These are phyloP conservation scores for Prunus mira DNA, from an alignment of 306 rosid genomes.

Conservation along the genomic window DNA sequence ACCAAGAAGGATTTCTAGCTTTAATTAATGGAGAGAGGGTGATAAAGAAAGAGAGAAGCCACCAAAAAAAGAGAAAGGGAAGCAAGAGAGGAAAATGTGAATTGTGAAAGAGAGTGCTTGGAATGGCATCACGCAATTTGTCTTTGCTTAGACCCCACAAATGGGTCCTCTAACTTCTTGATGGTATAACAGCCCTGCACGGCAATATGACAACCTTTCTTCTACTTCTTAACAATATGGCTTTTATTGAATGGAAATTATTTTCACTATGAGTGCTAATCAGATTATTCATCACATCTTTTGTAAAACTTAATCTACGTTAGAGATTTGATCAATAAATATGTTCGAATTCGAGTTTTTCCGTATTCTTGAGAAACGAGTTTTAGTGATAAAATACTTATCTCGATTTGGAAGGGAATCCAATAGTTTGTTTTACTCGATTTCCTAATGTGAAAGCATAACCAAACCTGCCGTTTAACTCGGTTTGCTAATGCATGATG, in stretches of 20 bases:
- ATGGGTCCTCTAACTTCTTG: constrained; percentile 32
- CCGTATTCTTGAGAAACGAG: too few relatives aligned
- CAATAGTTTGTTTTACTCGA: too few relatives aligned
- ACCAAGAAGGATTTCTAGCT: constrained; percentile 52
- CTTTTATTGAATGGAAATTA: too few relatives aligned
- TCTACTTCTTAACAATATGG: too few relatives aligned
- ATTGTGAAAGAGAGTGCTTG: constrained; percentile 56
- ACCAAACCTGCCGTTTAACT: constrained; percentile 15
- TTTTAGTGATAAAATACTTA: too few relatives aligned
- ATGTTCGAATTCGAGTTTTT: too few relatives aligned
- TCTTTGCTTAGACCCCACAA: constrained; percentile 50
- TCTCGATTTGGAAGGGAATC: too few relatives aligned
- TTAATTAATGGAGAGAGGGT: constrained; percentile 43
- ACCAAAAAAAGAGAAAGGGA: constrained; percentile 14
- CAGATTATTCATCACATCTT: too few relatives aligned
- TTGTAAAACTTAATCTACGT: too few relatives aligned
- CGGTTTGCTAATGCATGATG: constrained; percentile 26
- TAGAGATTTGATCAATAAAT: too few relatives aligned
- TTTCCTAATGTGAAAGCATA: background rate
- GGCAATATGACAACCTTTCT: constrained; percentile 24
- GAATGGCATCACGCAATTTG: constrained; percentile 70
- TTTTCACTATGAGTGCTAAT: too few relatives aligned
- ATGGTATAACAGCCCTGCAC: constrained; percentile 37
- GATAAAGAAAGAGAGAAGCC: constrained; percentile 48
- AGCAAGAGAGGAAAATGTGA: constrained; percentile 32